phyloP scores from a whole-genome alignment of 1,284 basidiomycete genomes.

The Sporisorium sorghi region DNA sequence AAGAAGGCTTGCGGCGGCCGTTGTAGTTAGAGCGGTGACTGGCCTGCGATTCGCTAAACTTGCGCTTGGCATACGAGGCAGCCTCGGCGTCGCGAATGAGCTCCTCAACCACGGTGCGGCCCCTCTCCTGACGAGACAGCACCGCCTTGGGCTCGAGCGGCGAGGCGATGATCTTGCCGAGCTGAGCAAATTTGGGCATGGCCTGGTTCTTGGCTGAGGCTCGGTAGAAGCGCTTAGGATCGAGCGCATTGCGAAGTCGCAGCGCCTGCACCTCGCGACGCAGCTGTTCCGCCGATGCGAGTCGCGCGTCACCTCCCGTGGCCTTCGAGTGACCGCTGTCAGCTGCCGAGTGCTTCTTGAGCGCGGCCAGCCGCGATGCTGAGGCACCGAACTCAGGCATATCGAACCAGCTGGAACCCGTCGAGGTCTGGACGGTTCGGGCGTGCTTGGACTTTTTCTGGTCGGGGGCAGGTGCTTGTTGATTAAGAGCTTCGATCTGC shows the following conservation, averaged over 20 bases:
- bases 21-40: slow-evolving; percentile 45
- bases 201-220: slow-evolving; percentile 81
- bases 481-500: slow-evolving; percentile 41
- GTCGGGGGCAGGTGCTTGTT: slow-evolving; percentile 18
- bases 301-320: slow-evolving; percentile 58
- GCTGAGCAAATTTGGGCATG: slow-evolving; percentile 78
- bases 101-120: slow-evolving; percentile 86
- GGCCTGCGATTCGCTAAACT: slow-evolving; percentile 78
- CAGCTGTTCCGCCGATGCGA: slow-evolving; percentile 73
- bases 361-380: slow-evolving; percentile 27
- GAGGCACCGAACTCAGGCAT: slow-evolving; percentile 78
- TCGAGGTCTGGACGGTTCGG: slow-evolving; percentile 69
- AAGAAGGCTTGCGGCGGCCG: slow-evolving; percentile 35
- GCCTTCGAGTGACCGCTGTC: slow-evolving; percentile 45
- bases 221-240: slow-evolving; percentile 95
- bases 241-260: slow-evolving; percentile 88
- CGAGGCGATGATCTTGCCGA: slow-evolving; percentile 86
- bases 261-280: slow-evolving; percentile 93
- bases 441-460: slow-evolving; percentile 45
- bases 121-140: slow-evolving; percentile 78
- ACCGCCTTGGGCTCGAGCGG: slow-evolving; percentile 81
- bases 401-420: slow-evolving; percentile 89
- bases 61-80: slow-evolving; percentile 89
- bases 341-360: slow-evolving; percentile 42
- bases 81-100: slow-evolving; percentile 87